Evolutionary conservation across 495 filamentous ascomycete genomes (phyloP), one percentile per base, ranked within the genome.

Genomic region (Penicillium cataractarum): DNA sequence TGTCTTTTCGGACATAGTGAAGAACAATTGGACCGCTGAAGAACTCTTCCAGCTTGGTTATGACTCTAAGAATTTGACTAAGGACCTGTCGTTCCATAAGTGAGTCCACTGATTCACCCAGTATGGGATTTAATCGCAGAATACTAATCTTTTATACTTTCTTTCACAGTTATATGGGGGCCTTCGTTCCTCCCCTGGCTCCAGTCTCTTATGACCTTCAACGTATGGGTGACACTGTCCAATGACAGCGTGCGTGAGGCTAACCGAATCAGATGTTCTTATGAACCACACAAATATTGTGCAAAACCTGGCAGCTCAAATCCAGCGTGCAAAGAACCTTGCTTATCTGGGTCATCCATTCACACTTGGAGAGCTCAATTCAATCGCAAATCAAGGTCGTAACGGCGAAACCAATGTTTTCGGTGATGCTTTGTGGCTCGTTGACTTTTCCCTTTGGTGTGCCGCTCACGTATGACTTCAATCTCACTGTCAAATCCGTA

Each of bases 251-350:
- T 22, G 6, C 21, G 17, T 27, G 9, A 8, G 10, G 49, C 48
- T 57, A 15, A 60, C n/a, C 8, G 10, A 7, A n/a, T 15, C 24
- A 69, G 67, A 35, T 15, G 40, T 24, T 5, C 40, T 70, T 1
- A 70, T 65, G 67, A 70, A 70, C 52, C 67, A 70, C 59, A 67
- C 62, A 3, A 70, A 39, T 32, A 67, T 70, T 44, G 17, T 63
- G 0, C n/a, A 55, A 12, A 62, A 49, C 26, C 19, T 67, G 6
- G 58, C 35, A 4, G 2, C 33, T 6, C 67, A 67, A 7, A 57
- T 70, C 13, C 24, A 63, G 37, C 67, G 55, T 4, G 27, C 61
- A 9, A 46, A 64, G 10, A 62, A 63, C 10, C 61, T 70, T 24
- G 61, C 61, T 0, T 53, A 67, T 17, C 52, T 70, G 26, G 67